Base-by-base conservation (phyloP, 164 flowering plant species). In the Brasenia schreberi region DNA sequence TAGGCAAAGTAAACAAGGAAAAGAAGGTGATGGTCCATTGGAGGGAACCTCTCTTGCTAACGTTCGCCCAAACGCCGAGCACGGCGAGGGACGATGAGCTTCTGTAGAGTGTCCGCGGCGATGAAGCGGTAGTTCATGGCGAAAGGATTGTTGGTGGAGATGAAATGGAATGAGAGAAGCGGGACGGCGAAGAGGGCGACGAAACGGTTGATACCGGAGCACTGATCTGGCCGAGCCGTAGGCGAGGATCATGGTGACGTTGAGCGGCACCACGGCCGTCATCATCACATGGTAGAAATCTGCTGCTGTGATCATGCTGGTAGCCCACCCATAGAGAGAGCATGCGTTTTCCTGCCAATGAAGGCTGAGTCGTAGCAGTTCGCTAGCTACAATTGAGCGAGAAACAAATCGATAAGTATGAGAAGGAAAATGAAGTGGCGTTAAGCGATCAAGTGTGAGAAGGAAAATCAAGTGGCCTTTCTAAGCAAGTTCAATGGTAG, bases 141-240 rank as follows among this genome's bases (percentile, higher is more conserved):
- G 73, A 87, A 92, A 10, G 96, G 96, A 53, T 92, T 18, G 79
- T 92, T 92, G 66, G 70, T 7, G 66, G 97, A 73, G 70, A 92
- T 92, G 83, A 92, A 92, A 73, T 92, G 97, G 77, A 92, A 92
- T 19, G 97, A 92, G 58, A 92, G 94, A 5, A 92, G 86, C 4
- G 97, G 97, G 42, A 92, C 97, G 0, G 97, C 97, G 63, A 92
- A 92, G 18, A 92, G 85, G 6, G 97, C 97, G 0, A 92, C 97
- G 59, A 92, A 92, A 7, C 97, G 80, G 82, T 92, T 92, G 75
- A 92, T 92, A 19, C 97, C 97, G 6, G 97, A 92, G 75, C 97
- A 92, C 73, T 91, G 97, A 59, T 89, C 97, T 0, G 93, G 96
- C 97, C 0, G 97, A 91, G n/a, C 93, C 97, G 65, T 91, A 91